Conservation (phyloP, 2,329 filamentous ascomycete species). For the Juglanconis juglandina region DNA sequence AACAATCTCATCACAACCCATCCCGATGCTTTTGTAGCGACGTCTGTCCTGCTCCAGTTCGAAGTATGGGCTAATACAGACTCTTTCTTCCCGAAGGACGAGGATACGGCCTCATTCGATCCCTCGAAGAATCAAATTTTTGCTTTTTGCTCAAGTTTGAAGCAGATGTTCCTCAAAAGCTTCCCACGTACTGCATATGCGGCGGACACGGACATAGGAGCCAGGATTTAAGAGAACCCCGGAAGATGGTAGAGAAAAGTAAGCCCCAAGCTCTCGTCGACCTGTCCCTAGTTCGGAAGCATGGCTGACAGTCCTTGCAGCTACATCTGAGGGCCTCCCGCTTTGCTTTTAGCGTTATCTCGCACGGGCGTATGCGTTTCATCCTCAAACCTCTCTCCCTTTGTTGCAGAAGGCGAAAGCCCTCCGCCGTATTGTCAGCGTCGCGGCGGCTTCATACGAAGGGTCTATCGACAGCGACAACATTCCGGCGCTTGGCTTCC, state of each 20-base stretch:
- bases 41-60: conserved; percentile 22
- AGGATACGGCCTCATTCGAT: background rate
- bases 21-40: conserved; percentile 23
- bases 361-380: conserved; percentile 36
- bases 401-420: conserved; percentile 25
- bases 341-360: conserved; percentile 19
- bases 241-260: background rate
- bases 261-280: background rate
- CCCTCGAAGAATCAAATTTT: conserved; percentile 21
- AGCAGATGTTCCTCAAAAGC: conserved; percentile 21
- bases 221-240: no score
- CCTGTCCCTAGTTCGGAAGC: background rate
- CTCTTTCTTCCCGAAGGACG: background rate
- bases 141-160: conserved; percentile 22
- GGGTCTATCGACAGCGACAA: conserved; percentile 10
- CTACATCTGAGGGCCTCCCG: conserved; percentile 3
- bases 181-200: conserved; percentile 9
- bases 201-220: no score
- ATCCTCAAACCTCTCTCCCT: conserved; percentile 34
- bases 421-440: conserved; percentile 25
- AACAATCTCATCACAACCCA: conserved; percentile 13
- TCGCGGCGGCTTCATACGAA: conserved; percentile 1
- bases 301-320: background rate
- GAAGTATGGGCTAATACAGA: conserved; percentile 23
- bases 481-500: conserved; percentile 10